Conservation (phyloP, 441 rosid species). For the Cnidoscolus chayamansa region DNA sequence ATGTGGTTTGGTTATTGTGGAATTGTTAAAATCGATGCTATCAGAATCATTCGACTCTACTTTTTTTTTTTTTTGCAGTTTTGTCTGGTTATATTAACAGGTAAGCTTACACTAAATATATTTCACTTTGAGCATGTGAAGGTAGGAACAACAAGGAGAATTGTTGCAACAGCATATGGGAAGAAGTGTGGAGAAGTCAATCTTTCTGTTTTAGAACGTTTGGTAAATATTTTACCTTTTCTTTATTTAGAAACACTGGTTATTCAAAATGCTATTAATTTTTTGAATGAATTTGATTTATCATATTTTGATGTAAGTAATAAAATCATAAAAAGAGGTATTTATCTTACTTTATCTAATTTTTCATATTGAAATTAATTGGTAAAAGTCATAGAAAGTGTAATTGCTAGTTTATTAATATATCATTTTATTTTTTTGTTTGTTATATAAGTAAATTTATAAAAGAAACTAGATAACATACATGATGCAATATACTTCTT, state of each 20-base stretch:
- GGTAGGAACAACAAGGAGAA: conserved; percentile 88
- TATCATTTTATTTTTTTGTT: neutral
- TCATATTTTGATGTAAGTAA: neutral
- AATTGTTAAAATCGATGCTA: neutral
- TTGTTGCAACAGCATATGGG: conserved; percentile 69
- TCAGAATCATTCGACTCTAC: no score
- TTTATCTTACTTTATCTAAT: neutral
- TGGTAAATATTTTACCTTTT: conserved; percentile 46
- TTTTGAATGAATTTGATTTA: neutral
- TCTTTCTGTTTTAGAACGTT: conserved; percentile 63
- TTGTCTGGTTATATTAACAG: conserved; percentile 12
- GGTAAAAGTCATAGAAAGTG: neutral
- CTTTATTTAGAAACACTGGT: neutral
- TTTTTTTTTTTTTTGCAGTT: neutral
- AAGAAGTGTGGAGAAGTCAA: conserved; percentile 79
- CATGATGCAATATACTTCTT: neutral
- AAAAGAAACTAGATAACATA: neutral
- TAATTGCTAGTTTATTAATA: neutral
- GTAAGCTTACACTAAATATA: conserved; percentile 17
- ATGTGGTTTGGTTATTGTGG: neutral
- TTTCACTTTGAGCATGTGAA: conserved; percentile 39
- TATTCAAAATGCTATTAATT: neutral
- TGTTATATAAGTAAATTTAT: neutral
- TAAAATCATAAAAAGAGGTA: neutral
- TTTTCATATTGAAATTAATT: neutral